These are phyloP conservation scores for Penicillium crystallinum DNA, from an alignment of 495 filamentous ascomycete genomes.

Conservation along the genomic window DNA sequence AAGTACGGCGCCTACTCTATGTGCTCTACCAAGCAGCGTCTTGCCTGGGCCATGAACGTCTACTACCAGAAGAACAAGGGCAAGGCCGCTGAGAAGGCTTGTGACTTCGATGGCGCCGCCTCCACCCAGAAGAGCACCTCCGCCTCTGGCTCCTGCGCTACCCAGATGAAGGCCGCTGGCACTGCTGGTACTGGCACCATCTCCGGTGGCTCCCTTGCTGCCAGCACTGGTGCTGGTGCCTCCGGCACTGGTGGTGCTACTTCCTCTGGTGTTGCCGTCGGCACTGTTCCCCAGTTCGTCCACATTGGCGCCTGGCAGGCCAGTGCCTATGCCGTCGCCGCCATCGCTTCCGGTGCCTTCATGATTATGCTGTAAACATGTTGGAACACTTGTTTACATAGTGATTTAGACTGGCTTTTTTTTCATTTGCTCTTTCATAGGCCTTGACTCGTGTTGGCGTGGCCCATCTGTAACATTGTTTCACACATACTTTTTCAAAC, in stretches of 20 bases:
- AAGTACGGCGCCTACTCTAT: conserved; percentile 86
- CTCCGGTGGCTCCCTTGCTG: conserved; percentile 45
- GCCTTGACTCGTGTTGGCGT: not conserved
- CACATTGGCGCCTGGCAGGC: conserved; percentile 59
- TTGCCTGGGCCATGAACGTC: conserved; percentile 74
- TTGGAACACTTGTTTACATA: not conserved
- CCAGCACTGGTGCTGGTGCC: conserved; percentile 28
- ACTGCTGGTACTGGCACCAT: conserved; percentile 32
- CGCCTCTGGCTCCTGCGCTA: conserved; percentile 47
- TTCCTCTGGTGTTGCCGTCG: conserved; percentile 38
- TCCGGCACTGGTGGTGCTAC: conserved; percentile 32
- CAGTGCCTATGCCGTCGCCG: conserved; percentile 62
- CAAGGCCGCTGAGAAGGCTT: conserved; percentile 43
- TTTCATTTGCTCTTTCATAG: not conserved
- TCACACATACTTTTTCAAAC: conserved; percentile 1
- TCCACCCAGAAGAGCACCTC: conserved; percentile 39
- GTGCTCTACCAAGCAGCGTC: conserved; percentile 72
- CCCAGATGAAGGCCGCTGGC: conserved; percentile 52
- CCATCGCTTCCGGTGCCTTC: conserved; percentile 60
- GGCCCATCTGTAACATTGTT: conserved; percentile 6
- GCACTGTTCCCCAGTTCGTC: conserved; percentile 48
- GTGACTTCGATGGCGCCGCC: conserved; percentile 70
- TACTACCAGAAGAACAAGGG: conserved; percentile 62
- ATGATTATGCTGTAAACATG: conserved; percentile 70
- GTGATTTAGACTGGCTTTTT: not conserved